Conservation (phyloP, 1,284 basidiomycete genomes). For the Cutaneotrichosporon cyanovorans region DNA sequence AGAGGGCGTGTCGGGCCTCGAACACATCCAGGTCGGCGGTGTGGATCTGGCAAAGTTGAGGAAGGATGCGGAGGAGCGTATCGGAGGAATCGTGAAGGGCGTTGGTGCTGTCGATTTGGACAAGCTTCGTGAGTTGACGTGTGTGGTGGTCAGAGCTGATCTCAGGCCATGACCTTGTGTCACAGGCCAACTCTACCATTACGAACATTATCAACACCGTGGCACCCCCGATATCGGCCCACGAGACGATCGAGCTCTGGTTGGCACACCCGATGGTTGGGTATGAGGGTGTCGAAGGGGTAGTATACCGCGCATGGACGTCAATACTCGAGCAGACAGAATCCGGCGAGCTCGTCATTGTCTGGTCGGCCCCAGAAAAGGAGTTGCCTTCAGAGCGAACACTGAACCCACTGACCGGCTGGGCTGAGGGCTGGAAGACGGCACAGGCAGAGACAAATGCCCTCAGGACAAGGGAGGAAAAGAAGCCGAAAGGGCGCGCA, state of each 20-base stretch:
- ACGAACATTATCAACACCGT: constrained; percentile 91
- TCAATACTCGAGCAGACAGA: constrained; percentile 90
- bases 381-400: constrained; percentile 51
- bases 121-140: constrained; percentile 55
- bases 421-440: constrained; percentile 71
- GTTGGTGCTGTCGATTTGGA: constrained; percentile 61
- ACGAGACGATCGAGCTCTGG: constrained; percentile 95
- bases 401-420: constrained; percentile 72
- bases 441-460: constrained; percentile 51
- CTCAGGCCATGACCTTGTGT: constrained; percentile 75
- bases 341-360: constrained; percentile 81
- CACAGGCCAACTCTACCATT: constrained; percentile 74
- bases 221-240: constrained; percentile 93
- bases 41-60: constrained; percentile 78
- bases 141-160: not conserved
- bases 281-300: constrained; percentile 88
- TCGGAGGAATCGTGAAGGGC: constrained; percentile 55
- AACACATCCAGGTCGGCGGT: constrained; percentile 51
- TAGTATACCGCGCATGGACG: constrained; percentile 72
- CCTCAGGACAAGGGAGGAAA: constrained; percentile 30
- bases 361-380: constrained; percentile 56
- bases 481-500: constrained; percentile 27
- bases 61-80: constrained; percentile 45
- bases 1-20: constrained; percentile 50
- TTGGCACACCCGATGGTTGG: constrained; percentile 93